phyloP scores from a whole-genome alignment of 106 monocot genomes.

The Chionographis japonica region DNA sequence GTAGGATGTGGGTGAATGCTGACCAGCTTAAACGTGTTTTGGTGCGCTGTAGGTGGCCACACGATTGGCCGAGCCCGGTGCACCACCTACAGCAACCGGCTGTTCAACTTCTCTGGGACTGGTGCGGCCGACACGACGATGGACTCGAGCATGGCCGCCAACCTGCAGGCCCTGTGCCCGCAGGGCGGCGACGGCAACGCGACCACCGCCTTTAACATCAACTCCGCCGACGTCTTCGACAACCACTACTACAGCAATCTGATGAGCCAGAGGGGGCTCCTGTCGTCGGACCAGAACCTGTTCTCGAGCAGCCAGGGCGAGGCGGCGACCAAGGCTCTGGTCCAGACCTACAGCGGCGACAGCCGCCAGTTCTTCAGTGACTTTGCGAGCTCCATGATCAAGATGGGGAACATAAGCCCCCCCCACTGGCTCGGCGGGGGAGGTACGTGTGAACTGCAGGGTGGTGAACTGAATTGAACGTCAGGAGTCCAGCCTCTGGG shows the following conservation, averaged over 20 bases:
- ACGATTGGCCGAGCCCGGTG: conserved; percentile 71
- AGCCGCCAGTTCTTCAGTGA: conserved; percentile 23
- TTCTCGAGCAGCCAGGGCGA: conserved; percentile 44
- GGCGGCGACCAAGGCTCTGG: conserved; percentile 33
- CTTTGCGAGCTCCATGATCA: conserved; percentile 54
- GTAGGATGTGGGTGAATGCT: too few relatives aligned
- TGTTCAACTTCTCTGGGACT: conserved; percentile 50
- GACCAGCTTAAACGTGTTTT: too few relatives aligned
- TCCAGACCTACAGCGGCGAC: conserved; percentile 33
- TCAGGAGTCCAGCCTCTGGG: too few relatives aligned
- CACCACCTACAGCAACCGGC: conserved; percentile 41
- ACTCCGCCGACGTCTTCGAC: conserved; percentile 56
- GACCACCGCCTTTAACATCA: conserved; percentile 44
- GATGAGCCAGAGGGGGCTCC: conserved; percentile 38
- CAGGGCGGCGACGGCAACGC: conserved; percentile 46
- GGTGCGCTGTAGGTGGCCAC: conserved; percentile 35
- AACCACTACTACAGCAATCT: conserved; percentile 71
- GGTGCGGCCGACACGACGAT: conserved; percentile 42
- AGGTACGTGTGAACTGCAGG: conserved; percentile 59
- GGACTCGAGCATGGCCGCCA: conserved; percentile 28
- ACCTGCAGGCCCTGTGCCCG: conserved; percentile 36
- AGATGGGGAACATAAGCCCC: conserved; percentile 67
- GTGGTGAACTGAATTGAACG: conserved; percentile 27
- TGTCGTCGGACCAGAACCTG: conserved; percentile 66
- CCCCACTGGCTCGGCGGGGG: conserved; percentile 36